phyloP scores from a whole-genome alignment of 768 basidiomycete species.

The Agrocybe chaxingu region DNA sequence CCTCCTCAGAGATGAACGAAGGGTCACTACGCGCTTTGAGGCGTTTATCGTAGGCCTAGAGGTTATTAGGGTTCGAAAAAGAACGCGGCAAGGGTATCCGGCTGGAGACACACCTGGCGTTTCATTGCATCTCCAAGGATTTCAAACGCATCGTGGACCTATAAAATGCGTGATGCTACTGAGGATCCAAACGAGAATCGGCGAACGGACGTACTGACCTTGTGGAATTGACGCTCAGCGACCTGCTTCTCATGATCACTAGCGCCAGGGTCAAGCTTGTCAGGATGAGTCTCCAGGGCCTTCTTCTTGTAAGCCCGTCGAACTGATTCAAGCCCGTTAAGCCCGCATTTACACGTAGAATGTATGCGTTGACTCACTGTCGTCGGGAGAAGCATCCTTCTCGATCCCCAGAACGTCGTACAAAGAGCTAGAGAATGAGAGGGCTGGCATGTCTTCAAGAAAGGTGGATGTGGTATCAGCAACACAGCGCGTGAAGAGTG shows the following conservation, averaged over 20 bases:
- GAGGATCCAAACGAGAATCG: constrained; percentile 10
- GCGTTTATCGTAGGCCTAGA: constrained; percentile 46
- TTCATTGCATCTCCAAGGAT: constrained; percentile 51
- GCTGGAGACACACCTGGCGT: constrained; percentile 42
- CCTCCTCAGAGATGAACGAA: constrained; percentile 33
- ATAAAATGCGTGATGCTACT: constrained; percentile 7
- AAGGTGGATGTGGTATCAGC: neutral
- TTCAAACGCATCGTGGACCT: constrained; percentile 66
- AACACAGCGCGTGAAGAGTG: no score
- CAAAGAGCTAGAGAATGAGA: constrained; percentile 17
- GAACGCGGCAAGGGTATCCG: neutral
- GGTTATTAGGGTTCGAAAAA: neutral
- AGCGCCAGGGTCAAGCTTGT: constrained; percentile 58
- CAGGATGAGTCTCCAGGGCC: constrained; percentile 71
- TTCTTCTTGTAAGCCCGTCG: constrained; percentile 66
- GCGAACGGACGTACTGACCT: constrained; percentile 35
- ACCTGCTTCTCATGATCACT: constrained; percentile 47
- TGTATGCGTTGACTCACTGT: constrained; percentile 33
- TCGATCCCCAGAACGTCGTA: constrained; percentile 47
- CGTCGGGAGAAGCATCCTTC: constrained; percentile 44
- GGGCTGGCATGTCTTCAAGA: constrained; percentile 8
- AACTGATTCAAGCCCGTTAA: constrained; percentile 32
- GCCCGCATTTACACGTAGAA: neutral
- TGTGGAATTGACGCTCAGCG: constrained; percentile 58
- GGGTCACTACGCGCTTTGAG: constrained; percentile 27